Evolutionary conservation across 495 filamentous ascomycete species (phyloP).

Genomic region (Pseudoneurospora amorphoporcata): DNA sequence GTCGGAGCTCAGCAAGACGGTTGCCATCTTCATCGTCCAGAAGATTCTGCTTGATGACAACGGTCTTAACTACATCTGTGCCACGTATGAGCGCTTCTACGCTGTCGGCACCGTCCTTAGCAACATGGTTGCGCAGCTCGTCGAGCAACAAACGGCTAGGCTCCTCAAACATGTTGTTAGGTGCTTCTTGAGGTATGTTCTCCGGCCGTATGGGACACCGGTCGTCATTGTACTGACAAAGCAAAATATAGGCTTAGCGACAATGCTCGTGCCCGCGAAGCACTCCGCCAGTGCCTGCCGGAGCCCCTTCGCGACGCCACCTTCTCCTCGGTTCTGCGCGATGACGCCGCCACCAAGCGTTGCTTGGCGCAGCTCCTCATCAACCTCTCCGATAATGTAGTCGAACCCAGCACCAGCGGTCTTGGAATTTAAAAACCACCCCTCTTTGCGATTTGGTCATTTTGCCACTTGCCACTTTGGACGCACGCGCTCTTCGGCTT

Average conservation of each 20-base stretch:
- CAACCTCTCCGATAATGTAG: conserved; percentile 89
- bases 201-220: neutral
- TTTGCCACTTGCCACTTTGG: neutral
- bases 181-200: conserved; percentile 80
- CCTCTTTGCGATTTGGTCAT: neutral
- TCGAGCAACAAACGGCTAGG: conserved; percentile 93
- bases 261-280: conserved; percentile 91
- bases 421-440: conserved; percentile 15
- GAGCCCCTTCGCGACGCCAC: conserved; percentile 95
- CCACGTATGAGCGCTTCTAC: conserved; percentile 99
- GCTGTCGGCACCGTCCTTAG: conserved; percentile 94
- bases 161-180: conserved; percentile 96
- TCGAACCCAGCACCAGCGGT: conserved; percentile 41
- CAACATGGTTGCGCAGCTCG: conserved; percentile 96
- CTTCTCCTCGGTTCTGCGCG: conserved; percentile 90
- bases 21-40: conserved; percentile 99
- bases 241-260: conserved; percentile 64
- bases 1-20: conserved; percentile 96
- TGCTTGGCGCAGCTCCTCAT: conserved; percentile 94
- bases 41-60: conserved; percentile 97
- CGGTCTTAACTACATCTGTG: conserved; percentile 96
- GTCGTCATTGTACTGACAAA: conserved; percentile 5
- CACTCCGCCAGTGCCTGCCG: conserved; percentile 90
- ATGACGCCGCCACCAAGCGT: conserved; percentile 96
- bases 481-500: neutral